Conservation (phyloP, 2,329 filamentous ascomycete genomes). For the Cercospora janseana region DNA sequence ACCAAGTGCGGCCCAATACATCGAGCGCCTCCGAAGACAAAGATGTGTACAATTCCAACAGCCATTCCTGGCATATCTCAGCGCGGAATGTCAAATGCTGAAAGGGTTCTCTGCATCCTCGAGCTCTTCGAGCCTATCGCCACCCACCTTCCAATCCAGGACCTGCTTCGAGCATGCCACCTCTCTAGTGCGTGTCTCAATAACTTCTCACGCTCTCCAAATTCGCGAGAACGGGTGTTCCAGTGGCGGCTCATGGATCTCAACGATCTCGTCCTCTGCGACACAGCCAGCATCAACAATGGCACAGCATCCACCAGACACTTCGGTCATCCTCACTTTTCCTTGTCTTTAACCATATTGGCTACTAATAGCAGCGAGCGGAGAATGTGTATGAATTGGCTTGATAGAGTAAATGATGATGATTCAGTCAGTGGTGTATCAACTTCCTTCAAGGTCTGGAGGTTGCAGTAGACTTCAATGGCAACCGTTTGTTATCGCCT, state of each 20-base stretch:
- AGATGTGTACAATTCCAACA: too few relatives aligned
- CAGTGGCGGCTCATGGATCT: constrained; percentile 1
- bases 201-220: background rate
- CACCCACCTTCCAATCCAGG: constrained; percentile 1
- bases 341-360: constrained; percentile 54
- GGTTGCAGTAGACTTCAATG: too few relatives aligned
- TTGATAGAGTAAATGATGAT: too few relatives aligned
- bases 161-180: constrained; percentile 1
- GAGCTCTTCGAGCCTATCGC: constrained; percentile 8
- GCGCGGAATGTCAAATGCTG: too few relatives aligned
- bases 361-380: constrained; percentile 8
- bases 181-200: constrained; percentile 3
- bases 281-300: constrained; percentile 3
- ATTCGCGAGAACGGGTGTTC: background rate
- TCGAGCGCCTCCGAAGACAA: too few relatives aligned
- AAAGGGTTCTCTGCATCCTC: constrained; percentile 6
- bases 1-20: too few relatives aligned
- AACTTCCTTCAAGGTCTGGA: too few relatives aligned
- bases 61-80: too few relatives aligned
- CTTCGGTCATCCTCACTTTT: constrained; percentile 22
- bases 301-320: background rate
- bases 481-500: too few relatives aligned
- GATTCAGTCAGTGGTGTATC: too few relatives aligned
- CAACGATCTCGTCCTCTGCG: background rate
- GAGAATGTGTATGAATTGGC: background rate